Conservation (phyloP, 257 asterid genomes). For the Scutellaria barbata region DNA sequence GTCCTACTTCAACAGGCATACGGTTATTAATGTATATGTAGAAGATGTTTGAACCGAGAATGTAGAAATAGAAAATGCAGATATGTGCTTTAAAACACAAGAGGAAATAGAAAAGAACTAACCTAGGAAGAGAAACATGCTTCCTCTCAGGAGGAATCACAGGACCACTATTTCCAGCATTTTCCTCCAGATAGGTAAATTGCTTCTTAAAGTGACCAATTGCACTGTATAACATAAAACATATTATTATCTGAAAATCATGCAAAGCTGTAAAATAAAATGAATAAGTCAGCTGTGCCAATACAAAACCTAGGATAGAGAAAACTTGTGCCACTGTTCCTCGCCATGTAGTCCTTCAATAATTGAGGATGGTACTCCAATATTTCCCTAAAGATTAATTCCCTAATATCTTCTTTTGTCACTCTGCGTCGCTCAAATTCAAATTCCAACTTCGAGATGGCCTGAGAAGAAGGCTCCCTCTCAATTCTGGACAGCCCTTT, state of each 20-base stretch:
- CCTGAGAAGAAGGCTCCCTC: slow-evolving; percentile 89
- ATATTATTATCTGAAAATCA: slow-evolving; percentile 9
- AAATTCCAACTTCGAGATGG: slow-evolving; percentile 85
- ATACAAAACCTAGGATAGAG: slow-evolving; percentile 78
- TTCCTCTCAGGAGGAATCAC: slow-evolving; percentile 80
- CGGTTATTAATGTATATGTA: neutral
- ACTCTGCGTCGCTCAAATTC: slow-evolving; percentile 84
- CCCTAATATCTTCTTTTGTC: slow-evolving; percentile 84
- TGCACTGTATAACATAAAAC: slow-evolving; percentile 58
- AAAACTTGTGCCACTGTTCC: slow-evolving; percentile 72
- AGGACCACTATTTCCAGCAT: slow-evolving; percentile 71
- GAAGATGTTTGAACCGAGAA: neutral
- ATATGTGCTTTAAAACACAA: slow-evolving; percentile 2
- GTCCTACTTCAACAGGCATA: slow-evolving; percentile 17
- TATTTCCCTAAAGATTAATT: slow-evolving; percentile 78
- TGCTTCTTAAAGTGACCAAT: slow-evolving; percentile 80
- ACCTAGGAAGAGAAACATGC: slow-evolving; percentile 91
- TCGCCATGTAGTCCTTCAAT: slow-evolving; percentile 79
- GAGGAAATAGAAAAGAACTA: slow-evolving; percentile 26
- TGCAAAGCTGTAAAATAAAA: slow-evolving; percentile 8
- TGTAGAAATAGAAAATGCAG: neutral
- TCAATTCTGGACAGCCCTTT: slow-evolving; percentile 84
- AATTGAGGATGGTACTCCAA: slow-evolving; percentile 86
- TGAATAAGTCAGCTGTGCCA: slow-evolving; percentile 14
- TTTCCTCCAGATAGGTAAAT: slow-evolving; percentile 84